Conservation (phyloP, 1,284 basidiomycete species). For the Malassezia yamatoensis region DNA sequence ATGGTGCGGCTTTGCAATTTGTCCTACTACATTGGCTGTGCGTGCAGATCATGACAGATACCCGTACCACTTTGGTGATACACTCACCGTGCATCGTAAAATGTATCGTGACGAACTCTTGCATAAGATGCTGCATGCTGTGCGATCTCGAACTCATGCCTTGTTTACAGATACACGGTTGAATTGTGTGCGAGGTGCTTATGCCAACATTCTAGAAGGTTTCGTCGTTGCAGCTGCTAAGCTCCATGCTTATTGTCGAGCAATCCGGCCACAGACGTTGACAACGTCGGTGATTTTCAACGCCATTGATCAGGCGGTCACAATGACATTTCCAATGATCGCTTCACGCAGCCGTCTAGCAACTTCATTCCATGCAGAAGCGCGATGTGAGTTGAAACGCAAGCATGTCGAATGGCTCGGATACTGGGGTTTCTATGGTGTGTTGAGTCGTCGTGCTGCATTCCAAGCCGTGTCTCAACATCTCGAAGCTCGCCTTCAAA, state of each 20-base stretch:
- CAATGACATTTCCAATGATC: slow-evolving; percentile 19
- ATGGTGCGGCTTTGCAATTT: slow-evolving; percentile 41
- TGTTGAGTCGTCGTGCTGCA: slow-evolving; percentile 1
- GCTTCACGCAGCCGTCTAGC: slow-evolving; percentile 15
- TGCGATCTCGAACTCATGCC: slow-evolving; percentile 51
- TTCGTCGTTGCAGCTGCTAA: slow-evolving; percentile 79
- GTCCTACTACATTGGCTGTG: slow-evolving; percentile 26
- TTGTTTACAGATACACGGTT: slow-evolving; percentile 67
- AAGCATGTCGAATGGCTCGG: slow-evolving; percentile 27
- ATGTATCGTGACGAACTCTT: slow-evolving; percentile 36
- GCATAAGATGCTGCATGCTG: slow-evolving; percentile 28
- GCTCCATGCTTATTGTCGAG: slow-evolving; percentile 65
- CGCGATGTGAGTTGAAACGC: slow-evolving; percentile 17
- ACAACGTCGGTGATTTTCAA: slow-evolving; percentile 10
- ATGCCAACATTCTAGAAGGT: slow-evolving; percentile 75
- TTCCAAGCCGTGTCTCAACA: not conserved
- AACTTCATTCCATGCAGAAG: not conserved
- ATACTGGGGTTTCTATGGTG: slow-evolving; percentile 19
- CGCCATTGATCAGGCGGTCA: slow-evolving; percentile 19
- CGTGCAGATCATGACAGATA: slow-evolving; percentile 32
- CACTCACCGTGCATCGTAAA: slow-evolving; percentile 42
- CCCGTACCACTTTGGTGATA: slow-evolving; percentile 34
- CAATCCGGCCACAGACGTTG: slow-evolving; percentile 50
- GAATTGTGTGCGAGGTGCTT: slow-evolving; percentile 59
- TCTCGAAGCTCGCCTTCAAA: not conserved